Conservation (phyloP, 495 filamentous ascomycete genomes). For the Neurospora africana region DNA sequence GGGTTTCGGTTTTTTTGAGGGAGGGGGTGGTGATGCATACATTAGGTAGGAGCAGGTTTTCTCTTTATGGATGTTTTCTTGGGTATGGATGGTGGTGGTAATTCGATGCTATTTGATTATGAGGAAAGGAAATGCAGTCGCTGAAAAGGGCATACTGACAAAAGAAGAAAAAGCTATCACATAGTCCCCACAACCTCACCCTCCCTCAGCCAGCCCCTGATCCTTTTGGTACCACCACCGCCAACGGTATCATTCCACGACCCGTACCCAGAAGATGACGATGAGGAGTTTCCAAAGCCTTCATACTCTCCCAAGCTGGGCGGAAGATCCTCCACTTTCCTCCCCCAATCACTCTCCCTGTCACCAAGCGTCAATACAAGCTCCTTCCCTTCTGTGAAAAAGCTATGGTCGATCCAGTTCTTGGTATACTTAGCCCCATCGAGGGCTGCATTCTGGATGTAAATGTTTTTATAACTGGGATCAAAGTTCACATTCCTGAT, state of each 20-base stretch:
- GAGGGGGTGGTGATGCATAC: not conserved
- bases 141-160: not conserved
- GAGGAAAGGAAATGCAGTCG: not conserved
- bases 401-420: constrained; percentile 66
- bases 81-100: not conserved
- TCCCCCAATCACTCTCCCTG: constrained; percentile 64
- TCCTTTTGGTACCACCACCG: not conserved
- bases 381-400: constrained; percentile 60
- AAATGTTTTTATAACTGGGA: constrained; percentile 47
- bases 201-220: not conserved
- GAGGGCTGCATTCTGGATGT: constrained; percentile 61
- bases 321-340: constrained; percentile 50
- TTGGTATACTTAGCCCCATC: constrained; percentile 52
- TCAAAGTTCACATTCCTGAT: constrained; percentile 55
- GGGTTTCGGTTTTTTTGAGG: not conserved
- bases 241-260: not conserved
- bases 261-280: not conserved
- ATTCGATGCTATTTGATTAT: not conserved
- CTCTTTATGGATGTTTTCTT: not conserved
- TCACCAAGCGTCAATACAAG: constrained; percentile 55
- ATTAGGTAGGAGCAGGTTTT: not conserved
- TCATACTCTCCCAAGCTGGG: constrained; percentile 38
- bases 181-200: not conserved
- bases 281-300: constrained; percentile 15
- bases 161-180: not conserved